Evolutionary conservation across 2,329 filamentous ascomycete species (phyloP).

Genomic region (Penicillium sp.): DNA sequence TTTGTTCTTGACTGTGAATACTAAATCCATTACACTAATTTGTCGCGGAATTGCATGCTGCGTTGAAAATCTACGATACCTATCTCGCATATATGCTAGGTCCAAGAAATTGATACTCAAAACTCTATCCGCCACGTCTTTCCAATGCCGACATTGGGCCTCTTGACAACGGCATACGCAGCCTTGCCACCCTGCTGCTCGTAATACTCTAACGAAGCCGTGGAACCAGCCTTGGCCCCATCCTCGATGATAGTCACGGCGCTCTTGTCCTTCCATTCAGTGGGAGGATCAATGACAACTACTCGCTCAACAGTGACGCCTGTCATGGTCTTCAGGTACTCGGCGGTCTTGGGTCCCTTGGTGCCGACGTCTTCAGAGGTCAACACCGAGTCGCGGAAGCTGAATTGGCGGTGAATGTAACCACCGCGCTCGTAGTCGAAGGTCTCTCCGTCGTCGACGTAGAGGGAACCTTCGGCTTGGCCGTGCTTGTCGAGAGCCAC

Average conservation of each 20-base stretch:
- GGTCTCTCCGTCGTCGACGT: constrained; percentile 88
- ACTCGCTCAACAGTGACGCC: constrained; percentile 78
- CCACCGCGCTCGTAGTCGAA: constrained; percentile 83
- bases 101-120: constrained; percentile 13
- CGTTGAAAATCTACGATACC: not conserved
- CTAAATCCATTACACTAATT: not conserved
- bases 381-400: constrained; percentile 58
- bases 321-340: constrained; percentile 74
- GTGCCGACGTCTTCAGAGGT: constrained; percentile 63
- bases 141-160: constrained; percentile 59
- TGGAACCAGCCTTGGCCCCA: constrained; percentile 41
- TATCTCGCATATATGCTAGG: constrained; percentile 10
- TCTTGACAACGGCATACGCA: constrained; percentile 59
- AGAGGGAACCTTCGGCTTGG: constrained; percentile 75
- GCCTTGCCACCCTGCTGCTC: constrained; percentile 52
- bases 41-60: not conserved
- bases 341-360: constrained; percentile 60
- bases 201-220: constrained; percentile 57
- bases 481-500: constrained; percentile 65
- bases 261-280: constrained; percentile 62
- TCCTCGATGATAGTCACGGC: constrained; percentile 50
- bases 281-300: constrained; percentile 73
- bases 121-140: constrained; percentile 62
- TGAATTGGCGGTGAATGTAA: constrained; percentile 81
- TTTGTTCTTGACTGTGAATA: not conserved